Percentiles rank a stretch among this genome's conserved stretches.
phyloP scores from a whole-genome alignment of 345 rosid species.

The Turritis glabra region DNA sequence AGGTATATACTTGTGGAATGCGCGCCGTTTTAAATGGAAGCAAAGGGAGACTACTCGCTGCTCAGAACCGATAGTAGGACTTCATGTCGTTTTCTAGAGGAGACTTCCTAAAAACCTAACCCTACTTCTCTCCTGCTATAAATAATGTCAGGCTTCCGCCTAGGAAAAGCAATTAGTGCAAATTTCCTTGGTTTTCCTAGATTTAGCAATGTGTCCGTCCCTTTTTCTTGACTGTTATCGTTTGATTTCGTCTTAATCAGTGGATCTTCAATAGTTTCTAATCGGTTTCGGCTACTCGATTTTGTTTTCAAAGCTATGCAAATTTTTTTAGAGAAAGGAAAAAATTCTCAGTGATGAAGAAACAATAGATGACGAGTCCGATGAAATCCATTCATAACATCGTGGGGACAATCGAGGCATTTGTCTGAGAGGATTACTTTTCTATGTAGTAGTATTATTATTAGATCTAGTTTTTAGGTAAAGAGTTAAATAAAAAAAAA shows the following conservation, averaged over 20 bases:
- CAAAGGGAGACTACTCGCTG: background rate
- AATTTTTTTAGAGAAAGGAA: background rate
- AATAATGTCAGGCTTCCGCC: background rate
- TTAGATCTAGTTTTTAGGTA: too few species aligned
- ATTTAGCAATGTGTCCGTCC: background rate
- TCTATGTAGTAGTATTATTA: background rate
- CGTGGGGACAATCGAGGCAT: constrained; percentile 64
- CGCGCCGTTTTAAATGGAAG: background rate
- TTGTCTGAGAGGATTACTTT: constrained; percentile 52
- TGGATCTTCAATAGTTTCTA: background rate
- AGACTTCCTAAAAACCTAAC: constrained; percentile 1
- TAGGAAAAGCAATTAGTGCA: background rate
- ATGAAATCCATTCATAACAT: constrained; percentile 48
- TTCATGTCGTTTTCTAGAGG: background rate
- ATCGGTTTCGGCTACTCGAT: background rate
- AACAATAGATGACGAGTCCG: constrained; percentile 61
- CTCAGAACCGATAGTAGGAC: background rate
- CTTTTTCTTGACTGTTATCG: background rate
- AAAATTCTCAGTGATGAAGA: constrained; percentile 49
- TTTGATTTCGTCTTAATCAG: background rate
- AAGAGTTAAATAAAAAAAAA: too few species aligned
- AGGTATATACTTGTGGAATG: background rate
- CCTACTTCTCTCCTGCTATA: constrained; percentile 1
- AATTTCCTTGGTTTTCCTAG: background rate
- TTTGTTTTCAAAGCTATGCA: background rate